phyloP scores from a whole-genome alignment of 352 stramenopile genomes.

The Phytophthora megakarya region DNA sequence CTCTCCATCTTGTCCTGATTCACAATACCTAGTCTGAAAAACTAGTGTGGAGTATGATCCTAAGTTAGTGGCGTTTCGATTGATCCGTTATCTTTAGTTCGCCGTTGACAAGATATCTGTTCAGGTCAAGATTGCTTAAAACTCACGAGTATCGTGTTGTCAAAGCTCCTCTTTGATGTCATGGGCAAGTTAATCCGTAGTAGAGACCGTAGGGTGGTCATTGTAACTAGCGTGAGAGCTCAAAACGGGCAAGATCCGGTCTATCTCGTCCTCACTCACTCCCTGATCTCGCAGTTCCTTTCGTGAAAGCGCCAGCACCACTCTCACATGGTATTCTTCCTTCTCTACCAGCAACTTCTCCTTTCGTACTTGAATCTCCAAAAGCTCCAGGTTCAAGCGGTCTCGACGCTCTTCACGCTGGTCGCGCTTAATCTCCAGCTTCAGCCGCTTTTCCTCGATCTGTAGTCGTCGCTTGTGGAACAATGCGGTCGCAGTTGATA shows the following conservation, averaged over 20 bases:
- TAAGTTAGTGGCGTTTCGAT: conserved; percentile 1
- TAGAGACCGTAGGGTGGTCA: no score
- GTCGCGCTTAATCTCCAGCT: conserved; percentile 52
- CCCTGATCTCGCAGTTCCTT: conserved; percentile 61
- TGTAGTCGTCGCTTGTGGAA: conserved; percentile 50
- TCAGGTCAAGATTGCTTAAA: background rate
- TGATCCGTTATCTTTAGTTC: conserved; percentile 27
- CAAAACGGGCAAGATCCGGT: conserved; percentile 50
- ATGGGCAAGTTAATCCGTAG: no score
- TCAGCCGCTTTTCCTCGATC: conserved; percentile 63
- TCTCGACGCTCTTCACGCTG: conserved; percentile 50
- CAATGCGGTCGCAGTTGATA: background rate
- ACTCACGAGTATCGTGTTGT: no score
- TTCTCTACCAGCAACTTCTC: conserved; percentile 50
- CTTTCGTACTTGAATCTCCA: conserved; percentile 47
- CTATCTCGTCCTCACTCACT: conserved; percentile 56
- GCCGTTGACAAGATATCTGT: background rate
- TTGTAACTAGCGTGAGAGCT: background rate
- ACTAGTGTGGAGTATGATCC: background rate
- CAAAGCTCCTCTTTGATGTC: no score
- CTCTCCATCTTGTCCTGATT: conserved; percentile 24
- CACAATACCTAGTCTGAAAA: background rate
- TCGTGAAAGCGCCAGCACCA: conserved; percentile 53
- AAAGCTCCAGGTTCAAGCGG: conserved; percentile 46
- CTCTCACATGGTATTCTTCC: conserved; percentile 45